A percentile compares a stretch with the other conserved stretches of the same genome.
These are phyloP conservation scores for Colletotrichum camelliae DNA, from an alignment of 2,329 filamentous ascomycete species.

Conservation along the genomic window DNA sequence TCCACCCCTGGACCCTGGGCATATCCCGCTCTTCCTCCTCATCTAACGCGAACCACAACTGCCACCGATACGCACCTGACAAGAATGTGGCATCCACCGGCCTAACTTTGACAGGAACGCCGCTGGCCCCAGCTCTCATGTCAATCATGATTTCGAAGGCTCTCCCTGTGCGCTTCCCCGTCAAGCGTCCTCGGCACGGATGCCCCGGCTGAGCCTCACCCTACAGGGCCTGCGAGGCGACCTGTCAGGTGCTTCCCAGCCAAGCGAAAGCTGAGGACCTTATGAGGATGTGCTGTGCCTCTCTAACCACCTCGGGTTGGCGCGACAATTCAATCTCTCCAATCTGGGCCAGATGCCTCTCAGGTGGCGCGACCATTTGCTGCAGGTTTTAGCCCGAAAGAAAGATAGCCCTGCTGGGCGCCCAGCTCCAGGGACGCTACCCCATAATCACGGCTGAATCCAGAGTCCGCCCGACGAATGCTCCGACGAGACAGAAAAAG, in stretches of 20 bases:
- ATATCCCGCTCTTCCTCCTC: not conserved
- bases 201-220: not conserved
- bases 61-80: not conserved
- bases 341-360: not conserved
- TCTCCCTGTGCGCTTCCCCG: not conserved
- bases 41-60: not conserved
- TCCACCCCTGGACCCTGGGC: not conserved
- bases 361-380: not conserved
- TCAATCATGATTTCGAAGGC: not conserved
- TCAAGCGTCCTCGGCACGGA: not conserved
- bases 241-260: not conserved
- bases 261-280: not conserved
- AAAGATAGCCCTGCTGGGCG: not conserved
- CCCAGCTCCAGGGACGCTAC: not conserved
- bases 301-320: constrained; percentile 5
- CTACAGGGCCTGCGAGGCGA: not conserved
- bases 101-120: not conserved
- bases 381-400: not conserved
- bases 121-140: not conserved
- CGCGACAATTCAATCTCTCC: not conserved
- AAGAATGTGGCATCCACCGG: not conserved
- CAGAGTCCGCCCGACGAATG: not conserved
- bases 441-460: constrained; percentile 5
- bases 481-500: not conserved
- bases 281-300: not conserved